Percentiles rank a stretch among this genome's conserved stretches.
Conservation (phyloP, 2,329 filamentous ascomycete species). For the Thermomyces lanuginosus region DNA sequence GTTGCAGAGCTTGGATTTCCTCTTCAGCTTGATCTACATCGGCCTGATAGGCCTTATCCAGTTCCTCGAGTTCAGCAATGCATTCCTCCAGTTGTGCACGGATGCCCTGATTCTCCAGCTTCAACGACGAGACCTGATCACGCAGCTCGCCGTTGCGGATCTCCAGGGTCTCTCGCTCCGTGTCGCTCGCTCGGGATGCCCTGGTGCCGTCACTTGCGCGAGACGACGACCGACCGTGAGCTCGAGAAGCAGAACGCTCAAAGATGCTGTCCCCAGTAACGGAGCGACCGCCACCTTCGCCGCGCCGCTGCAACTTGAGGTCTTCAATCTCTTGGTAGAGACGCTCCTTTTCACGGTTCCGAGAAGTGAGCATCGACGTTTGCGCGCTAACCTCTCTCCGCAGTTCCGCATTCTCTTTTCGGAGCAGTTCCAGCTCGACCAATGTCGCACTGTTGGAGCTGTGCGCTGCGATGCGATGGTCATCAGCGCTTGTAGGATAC, state of each 20-base stretch:
- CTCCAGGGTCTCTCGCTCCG: conserved; percentile 73
- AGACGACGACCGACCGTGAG: conserved; percentile 58
- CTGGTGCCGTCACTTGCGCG: conserved; percentile 53
- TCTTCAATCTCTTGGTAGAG: conserved; percentile 96
- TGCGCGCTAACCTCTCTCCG: conserved; percentile 87
- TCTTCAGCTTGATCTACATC: conserved; percentile 66
- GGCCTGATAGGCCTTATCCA: conserved; percentile 57
- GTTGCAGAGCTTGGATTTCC: conserved; percentile 61
- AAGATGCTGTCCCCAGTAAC: conserved; percentile 72
- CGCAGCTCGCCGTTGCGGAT: conserved; percentile 66
- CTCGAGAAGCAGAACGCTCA: conserved; percentile 81
- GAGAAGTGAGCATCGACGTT: conserved; percentile 90
- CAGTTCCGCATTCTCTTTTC: conserved; percentile 83
- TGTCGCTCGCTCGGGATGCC: conserved; percentile 50
- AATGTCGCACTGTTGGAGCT: conserved; percentile 51
- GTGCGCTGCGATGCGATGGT: conserved; percentile 30
- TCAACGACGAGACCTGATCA: conserved; percentile 71
- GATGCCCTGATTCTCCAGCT: conserved; percentile 78
- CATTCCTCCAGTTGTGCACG: conserved; percentile 67
- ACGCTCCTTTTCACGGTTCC: conserved; percentile 86
- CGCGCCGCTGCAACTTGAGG: conserved; percentile 71
- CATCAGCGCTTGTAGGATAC: conserved; percentile 20
- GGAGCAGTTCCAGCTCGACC: conserved; percentile 69
- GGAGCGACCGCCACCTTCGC: conserved; percentile 42
- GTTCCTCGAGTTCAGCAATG: conserved; percentile 61